Percentiles rank a stretch among this genome's conserved stretches.
phyloP scores from a whole-genome alignment of 1,284 basidiomycete genomes.

The Porphyrellus sp. region DNA sequence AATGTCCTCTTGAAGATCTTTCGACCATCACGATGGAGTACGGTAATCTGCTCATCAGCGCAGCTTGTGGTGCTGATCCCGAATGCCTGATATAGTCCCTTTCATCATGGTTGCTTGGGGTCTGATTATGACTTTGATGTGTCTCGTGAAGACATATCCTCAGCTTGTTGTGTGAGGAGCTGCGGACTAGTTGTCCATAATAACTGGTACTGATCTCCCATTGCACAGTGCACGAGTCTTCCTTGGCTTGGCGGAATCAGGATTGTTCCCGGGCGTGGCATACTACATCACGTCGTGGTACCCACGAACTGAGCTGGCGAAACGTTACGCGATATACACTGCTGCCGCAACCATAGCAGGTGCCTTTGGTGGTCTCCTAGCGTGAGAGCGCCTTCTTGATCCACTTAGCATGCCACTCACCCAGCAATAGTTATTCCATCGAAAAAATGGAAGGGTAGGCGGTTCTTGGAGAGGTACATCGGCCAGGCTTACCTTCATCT shows the following conservation, averaged over 20 bases:
- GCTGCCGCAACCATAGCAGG: conserved; percentile 16
- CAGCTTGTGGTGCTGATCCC: neutral
- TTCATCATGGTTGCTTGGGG: conserved; percentile 49
- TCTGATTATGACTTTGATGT: conserved; percentile 40
- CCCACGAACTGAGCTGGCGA: conserved; percentile 16
- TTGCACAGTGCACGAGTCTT: conserved; percentile 41
- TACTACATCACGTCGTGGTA: conserved; percentile 22
- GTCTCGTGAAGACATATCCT: conserved; percentile 33
- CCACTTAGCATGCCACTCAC: conserved; percentile 3
- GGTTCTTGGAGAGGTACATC: neutral
- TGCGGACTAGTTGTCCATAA: neutral
- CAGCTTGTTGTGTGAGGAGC: conserved; percentile 29
- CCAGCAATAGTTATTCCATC: conserved; percentile 10
- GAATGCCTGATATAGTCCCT: conserved; percentile 35
- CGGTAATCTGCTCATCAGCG: neutral
- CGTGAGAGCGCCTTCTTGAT: conserved; percentile 9
- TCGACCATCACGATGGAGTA: conserved; percentile 46
- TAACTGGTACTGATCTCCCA: conserved; percentile 1
- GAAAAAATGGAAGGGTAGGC: conserved; percentile 21
- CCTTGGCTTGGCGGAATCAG: conserved; percentile 19
- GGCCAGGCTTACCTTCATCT: neutral
- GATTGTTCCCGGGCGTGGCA: conserved; percentile 17
- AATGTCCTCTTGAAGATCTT: conserved; percentile 45
- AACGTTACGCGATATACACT: conserved; percentile 14
- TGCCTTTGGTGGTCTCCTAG: conserved; percentile 18